Evolutionary conservation across 306 rosid species (phyloP), one percentile per base, ranked within the genome.

Genomic region (Castanopsis chinensis): DNA sequence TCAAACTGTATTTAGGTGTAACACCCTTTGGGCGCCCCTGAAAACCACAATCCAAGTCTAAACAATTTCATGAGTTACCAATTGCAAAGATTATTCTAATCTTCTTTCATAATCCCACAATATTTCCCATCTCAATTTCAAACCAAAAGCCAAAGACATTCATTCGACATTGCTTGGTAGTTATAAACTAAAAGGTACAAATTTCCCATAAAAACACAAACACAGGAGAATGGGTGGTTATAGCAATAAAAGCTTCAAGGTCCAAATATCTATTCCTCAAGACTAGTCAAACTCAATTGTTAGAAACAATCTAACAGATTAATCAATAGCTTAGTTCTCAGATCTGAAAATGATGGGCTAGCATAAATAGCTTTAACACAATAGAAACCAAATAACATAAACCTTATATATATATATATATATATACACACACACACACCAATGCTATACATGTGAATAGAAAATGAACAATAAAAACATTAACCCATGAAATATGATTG

Each of bases 1-100:
- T 94, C 89, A 94, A 87, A 69, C 98, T 92, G 89, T 88, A 94
- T 51, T 92, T 94, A 51, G 98, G 97, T 14, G 97, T 94, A 19
- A 91, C 97, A 78, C 98, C 98, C 84, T 94, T 94, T 33, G 98
- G 98, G 67, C 98, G 97, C 28, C 98, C 98, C 98, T 94, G 88
- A 58, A 89, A 80, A 73, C 68, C 85, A 6, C 77, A 86, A 19
- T 67, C 27, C 72, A 67, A 33, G 51, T 32, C 1, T 71, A 60
- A 80, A 55, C 15, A 61, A 9, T 32, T 33, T 33, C 52, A 67
- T 35, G 51, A 67, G 72, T 67, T 35, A 33, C 25, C 72, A 0
- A 8, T 33, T 35, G 51, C 72, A 67, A 19, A 67, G 51, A 65
- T 30, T 32, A 64, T 63, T 25, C 30, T 0, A 49, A 49, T 49